phyloP scores from a whole-genome alignment of 257 asterid species.

The Solanum rostratum region DNA sequence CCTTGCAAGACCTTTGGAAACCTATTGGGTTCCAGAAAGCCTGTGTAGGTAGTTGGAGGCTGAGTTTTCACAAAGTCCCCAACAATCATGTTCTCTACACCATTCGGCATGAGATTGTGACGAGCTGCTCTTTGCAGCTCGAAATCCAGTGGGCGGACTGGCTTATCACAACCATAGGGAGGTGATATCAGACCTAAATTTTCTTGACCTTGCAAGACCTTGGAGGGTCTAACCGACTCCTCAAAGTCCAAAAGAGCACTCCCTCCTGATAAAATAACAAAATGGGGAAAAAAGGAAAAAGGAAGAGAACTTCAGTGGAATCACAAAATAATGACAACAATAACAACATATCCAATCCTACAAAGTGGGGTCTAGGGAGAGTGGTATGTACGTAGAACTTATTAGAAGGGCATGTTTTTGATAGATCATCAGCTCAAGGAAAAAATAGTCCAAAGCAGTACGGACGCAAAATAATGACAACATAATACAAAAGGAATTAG shows the following conservation, averaged over 20 bases:
- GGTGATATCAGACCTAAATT: constrained; percentile 59
- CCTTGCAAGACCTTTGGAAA: constrained; percentile 99
- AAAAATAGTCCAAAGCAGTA: neutral
- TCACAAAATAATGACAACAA: neutral
- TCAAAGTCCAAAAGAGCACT: constrained; percentile 75
- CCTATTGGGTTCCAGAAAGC: constrained; percentile 86
- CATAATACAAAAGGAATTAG: neutral
- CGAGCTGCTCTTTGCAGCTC: constrained; percentile 33
- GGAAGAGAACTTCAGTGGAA: neutral
- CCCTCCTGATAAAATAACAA: constrained; percentile 34
- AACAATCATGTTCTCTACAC: constrained; percentile 36
- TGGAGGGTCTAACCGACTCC: constrained; percentile 82
- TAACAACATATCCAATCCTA: neutral
- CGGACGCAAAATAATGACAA: neutral
- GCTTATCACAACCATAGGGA: constrained; percentile 48
- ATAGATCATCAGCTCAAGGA: neutral
- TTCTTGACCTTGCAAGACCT: constrained; percentile 99
- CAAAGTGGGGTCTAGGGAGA: neutral
- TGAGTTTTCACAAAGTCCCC: constrained; percentile 47
- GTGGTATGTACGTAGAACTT: neutral
- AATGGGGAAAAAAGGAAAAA: neutral
- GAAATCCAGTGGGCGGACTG: constrained; percentile 58
- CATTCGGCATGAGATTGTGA: constrained; percentile 30
- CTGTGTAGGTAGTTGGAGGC: constrained; percentile 52
- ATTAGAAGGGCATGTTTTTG: neutral